These are phyloP conservation scores for Fraxinus sp. DNA, from an alignment of 305 asterid species.

Conservation along the genomic window DNA sequence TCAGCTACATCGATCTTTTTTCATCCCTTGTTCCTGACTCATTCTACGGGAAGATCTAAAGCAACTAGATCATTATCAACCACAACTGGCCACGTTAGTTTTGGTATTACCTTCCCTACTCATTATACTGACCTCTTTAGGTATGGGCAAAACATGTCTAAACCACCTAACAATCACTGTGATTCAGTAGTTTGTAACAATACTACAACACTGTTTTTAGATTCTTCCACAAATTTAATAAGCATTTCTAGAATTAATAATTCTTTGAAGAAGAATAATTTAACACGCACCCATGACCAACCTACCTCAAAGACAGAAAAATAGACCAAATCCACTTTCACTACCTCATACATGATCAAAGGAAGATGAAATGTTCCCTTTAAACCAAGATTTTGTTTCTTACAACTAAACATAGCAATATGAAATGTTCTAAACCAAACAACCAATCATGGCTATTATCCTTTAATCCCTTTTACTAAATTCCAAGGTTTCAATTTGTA, in stretches of 20 bases:
- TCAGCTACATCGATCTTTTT: neutral
- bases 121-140: neutral
- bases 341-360: neutral
- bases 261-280: neutral
- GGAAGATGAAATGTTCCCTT: neutral
- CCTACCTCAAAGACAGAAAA: neutral
- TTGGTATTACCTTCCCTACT: neutral
- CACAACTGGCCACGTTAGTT: neutral
- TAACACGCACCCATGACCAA: neutral
- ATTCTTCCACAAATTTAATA: neutral
- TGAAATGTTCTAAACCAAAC: neutral
- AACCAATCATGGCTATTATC: neutral
- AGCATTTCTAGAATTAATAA: neutral
- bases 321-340: neutral
- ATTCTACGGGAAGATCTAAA: neutral
- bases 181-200: neutral
- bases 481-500: slow-evolving; percentile 1
- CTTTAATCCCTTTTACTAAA: neutral
- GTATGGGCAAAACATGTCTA: neutral
- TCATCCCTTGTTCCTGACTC: neutral
- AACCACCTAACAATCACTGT: neutral
- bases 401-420: neutral
- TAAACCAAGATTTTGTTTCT: neutral
- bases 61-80: neutral
- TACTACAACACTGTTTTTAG: neutral